Evolutionary conservation across 495 filamentous ascomycete species (phyloP).

Genomic region (Podospora bellae-mahoneyi): DNA sequence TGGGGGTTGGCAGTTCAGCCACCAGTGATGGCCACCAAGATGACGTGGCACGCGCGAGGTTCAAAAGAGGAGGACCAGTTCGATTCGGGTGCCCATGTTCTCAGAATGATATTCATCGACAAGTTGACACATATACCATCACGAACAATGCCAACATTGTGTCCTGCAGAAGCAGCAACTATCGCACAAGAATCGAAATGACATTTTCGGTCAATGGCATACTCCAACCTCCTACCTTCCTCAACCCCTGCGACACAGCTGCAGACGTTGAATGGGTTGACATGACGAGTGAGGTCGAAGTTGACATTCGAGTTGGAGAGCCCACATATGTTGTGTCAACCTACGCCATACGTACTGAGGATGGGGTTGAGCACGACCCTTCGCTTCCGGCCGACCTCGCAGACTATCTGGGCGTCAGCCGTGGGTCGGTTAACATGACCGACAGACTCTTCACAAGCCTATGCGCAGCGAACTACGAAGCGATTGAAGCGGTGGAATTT

Average conservation of each 20-base stretch:
- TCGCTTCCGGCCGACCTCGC: conserved; percentile 11
- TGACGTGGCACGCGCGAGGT: conserved; percentile 2
- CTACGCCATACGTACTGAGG: conserved; percentile 12
- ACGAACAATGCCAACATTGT: neutral
- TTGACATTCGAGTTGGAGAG: conserved; percentile 12
- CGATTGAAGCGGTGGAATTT: conserved; percentile 21
- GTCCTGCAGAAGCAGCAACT: conserved; percentile 12
- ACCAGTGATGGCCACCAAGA: conserved; percentile 5
- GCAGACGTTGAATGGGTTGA: conserved; percentile 8
- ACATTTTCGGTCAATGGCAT: conserved; percentile 12
- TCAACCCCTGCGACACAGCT: neutral
- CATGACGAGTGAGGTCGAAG: conserved; percentile 13
- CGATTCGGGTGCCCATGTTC: conserved; percentile 22
- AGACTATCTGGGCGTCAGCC: conserved; percentile 16
- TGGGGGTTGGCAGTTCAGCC: conserved; percentile 15
- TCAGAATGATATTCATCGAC: neutral
- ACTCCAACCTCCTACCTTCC: neutral
- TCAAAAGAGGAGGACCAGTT: conserved; percentile 14
- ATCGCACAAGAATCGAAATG: conserved; percentile 12
- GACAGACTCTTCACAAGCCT: conserved; percentile 20
- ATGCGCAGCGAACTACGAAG: conserved; percentile 20
- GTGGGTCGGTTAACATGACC: conserved; percentile 16
- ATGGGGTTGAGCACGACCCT: neutral
- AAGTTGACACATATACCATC: conserved; percentile 9
- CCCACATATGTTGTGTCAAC: conserved; percentile 15